Conservation (phyloP, 352 stramenopile species). For the Phytophthora pisi region DNA sequence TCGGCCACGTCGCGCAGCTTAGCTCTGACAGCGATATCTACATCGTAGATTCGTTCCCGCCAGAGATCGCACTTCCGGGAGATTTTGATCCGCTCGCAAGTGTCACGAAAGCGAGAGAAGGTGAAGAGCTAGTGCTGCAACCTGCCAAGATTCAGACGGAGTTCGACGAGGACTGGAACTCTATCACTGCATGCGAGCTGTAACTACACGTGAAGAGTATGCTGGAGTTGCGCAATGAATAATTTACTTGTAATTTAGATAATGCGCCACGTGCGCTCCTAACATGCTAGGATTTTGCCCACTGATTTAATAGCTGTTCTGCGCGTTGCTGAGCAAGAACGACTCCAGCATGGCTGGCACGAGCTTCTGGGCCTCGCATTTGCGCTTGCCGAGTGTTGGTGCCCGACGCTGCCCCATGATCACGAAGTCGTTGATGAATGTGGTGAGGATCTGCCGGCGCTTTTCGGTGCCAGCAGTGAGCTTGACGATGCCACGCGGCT, state of each 20-base stretch:
- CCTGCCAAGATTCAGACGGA: constrained; percentile 29
- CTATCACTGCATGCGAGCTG: constrained; percentile 42
- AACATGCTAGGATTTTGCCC: not conserved
- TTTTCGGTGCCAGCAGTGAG: constrained; percentile 35
- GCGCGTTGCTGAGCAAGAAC: constrained; percentile 46
- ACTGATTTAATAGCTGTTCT: constrained; percentile 14
- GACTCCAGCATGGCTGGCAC: constrained; percentile 46
- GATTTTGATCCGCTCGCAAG: constrained; percentile 45
- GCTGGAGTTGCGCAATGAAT: constrained; percentile 10
- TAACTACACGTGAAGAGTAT: constrained; percentile 8
- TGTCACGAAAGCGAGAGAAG: constrained; percentile 20
- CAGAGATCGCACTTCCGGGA: constrained; percentile 61
- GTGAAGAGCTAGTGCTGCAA: constrained; percentile 26
- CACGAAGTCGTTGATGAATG: constrained; percentile 49
- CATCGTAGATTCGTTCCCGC: constrained; percentile 64
- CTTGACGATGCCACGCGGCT: constrained; percentile 43
- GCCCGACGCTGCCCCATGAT: constrained; percentile 37
- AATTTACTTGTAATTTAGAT: constrained; percentile 32
- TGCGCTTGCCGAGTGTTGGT: constrained; percentile 23
- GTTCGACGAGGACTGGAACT: constrained; percentile 50
- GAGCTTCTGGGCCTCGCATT: constrained; percentile 45
- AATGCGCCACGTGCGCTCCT: constrained; percentile 4
- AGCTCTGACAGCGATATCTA: constrained; percentile 63
- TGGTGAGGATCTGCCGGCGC: constrained; percentile 36
- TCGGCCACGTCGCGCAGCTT: constrained; percentile 69